Evolutionary conservation across 78 protist genomes (phyloP).

Genomic region (Dictyostelium citrinum): DNA sequence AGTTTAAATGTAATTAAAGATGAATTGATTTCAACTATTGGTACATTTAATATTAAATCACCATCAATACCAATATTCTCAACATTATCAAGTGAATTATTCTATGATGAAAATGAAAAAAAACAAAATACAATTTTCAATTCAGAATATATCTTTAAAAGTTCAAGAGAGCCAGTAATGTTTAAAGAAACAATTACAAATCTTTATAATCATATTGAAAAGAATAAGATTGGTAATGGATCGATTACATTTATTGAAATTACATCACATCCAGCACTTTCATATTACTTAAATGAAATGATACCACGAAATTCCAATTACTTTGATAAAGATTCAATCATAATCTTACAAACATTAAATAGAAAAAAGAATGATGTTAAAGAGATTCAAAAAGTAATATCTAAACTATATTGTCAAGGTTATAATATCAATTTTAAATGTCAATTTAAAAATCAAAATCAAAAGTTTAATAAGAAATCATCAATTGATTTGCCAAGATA

Average conservation of each 20-base stretch:
- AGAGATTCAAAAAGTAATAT: not conserved
- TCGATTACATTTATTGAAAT: constrained; percentile 34
- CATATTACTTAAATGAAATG: not conserved
- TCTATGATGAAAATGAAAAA: not conserved
- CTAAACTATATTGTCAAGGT: not conserved
- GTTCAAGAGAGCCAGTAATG: constrained; percentile 9
- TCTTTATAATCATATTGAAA: not conserved
- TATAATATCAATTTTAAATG: not conserved
- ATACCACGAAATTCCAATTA: not conserved
- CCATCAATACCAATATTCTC: constrained; percentile 20
- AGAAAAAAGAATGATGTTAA: not conserved
- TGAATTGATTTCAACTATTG: not conserved
- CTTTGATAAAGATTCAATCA: not conserved
- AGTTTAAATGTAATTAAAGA: not conserved
- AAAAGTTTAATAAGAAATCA: not conserved
- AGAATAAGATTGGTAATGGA: not conserved
- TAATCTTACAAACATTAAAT: not conserved
- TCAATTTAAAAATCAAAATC: not conserved
- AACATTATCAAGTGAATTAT: not conserved
- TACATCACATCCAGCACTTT: constrained; percentile 55
- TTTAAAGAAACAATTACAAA: constrained; percentile 5
- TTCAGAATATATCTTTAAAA: not conserved
- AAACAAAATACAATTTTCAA: not conserved
- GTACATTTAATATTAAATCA: not conserved
- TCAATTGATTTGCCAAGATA: not conserved